A percentile compares a stretch with the other conserved stretches of the same genome.
phyloP scores from a whole-genome alignment of 2,329 filamentous ascomycete genomes.

The Penicillium sp. region DNA sequence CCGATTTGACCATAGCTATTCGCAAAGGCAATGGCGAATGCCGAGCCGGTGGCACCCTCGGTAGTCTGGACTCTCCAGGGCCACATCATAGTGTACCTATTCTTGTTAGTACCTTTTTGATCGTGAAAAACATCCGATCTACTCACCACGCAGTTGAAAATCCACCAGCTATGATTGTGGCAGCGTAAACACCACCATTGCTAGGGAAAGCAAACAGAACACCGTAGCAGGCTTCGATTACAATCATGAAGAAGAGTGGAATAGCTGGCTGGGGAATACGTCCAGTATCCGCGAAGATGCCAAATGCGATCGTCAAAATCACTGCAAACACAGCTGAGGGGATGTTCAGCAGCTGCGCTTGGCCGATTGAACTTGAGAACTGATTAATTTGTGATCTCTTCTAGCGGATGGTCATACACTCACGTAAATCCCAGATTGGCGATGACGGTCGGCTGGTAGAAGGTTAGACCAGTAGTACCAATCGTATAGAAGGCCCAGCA shows the following conservation, averaged over 20 bases:
- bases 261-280: neutral
- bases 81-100: conserved; percentile 5
- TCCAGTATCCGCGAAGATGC: neutral
- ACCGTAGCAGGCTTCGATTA: neutral
- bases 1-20: conserved; percentile 29
- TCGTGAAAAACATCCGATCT: neutral
- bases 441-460: neutral
- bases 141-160: neutral
- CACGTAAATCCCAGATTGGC: neutral
- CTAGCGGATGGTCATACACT: neutral
- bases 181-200: neutral
- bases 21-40: conserved; percentile 24
- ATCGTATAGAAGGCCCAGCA: neutral
- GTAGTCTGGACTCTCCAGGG: neutral
- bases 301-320: neutral
- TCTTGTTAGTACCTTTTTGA: neutral
- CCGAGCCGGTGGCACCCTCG: neutral
- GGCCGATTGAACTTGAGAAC: neutral
- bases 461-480: neutral
- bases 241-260: neutral
- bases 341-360: neutral
- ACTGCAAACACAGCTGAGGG: neutral
- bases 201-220: neutral
- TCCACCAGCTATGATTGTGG: neutral
- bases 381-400: neutral